Evolutionary conservation across 176 grass and related monocot genomes (phyloP).

Genomic region (sorghum (Sorghum bicolor)): Sorghum_bicolor_NCBIv3 NC_012877.2:58250501-58251000

Average conservation of each 20-base stretch:
- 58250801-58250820: constrained; percentile 62
- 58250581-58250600: constrained; percentile 67
- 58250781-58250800: constrained; percentile 30
- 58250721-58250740: constrained; percentile 34
- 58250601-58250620: constrained; percentile 49
- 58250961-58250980: constrained; percentile 54
- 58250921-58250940: constrained; percentile 9
- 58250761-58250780: constrained; percentile 47
- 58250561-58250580: constrained; percentile 45
- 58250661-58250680: constrained; percentile 50
- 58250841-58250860: constrained; percentile 43
- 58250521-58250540: constrained; percentile 26
- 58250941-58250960: constrained; percentile 36
- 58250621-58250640: constrained; percentile 34
- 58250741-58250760: constrained; percentile 34
- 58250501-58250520: constrained; percentile 68
- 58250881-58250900: constrained; percentile 49
- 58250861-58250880: constrained; percentile 6
- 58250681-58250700: constrained; percentile 45
- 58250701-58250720: constrained; percentile 42
- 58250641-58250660: constrained; percentile 32
- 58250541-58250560: constrained; percentile 28
- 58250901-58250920: constrained; percentile 56
- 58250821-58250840: constrained; percentile 34
- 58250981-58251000: constrained; percentile 2